These are phyloP conservation scores for Paecilomyces formosus DNA, from an alignment of 2,329 filamentous ascomycete species.

Conservation along the genomic window DNA sequence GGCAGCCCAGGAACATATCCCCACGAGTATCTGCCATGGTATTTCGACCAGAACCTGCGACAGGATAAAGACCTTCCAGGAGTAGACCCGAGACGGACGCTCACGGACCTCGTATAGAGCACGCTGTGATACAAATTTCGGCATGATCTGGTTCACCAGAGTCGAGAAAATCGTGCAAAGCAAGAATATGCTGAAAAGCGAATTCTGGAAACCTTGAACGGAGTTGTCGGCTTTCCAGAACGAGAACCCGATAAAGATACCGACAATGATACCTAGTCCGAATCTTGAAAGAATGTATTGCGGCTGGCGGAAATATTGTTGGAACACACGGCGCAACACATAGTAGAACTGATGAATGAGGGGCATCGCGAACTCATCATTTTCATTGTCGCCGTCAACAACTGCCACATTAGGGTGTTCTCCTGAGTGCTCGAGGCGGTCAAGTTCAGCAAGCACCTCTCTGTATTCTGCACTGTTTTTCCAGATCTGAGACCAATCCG, in stretches of 20 bases:
- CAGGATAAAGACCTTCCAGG: constrained; percentile 65
- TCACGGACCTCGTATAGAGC: constrained; percentile 55
- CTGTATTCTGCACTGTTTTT: constrained; percentile 50
- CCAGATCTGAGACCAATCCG: constrained; percentile 59
- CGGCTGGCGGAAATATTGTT: constrained; percentile 88
- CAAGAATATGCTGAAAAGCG: constrained; percentile 88
- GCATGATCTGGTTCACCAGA: constrained; percentile 48
- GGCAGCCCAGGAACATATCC: constrained; percentile 54
- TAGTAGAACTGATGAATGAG: constrained; percentile 60
- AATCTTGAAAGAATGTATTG: constrained; percentile 82
- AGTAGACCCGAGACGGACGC: constrained; percentile 62
- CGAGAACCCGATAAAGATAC: constrained; percentile 76
- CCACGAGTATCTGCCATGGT: constrained; percentile 57
- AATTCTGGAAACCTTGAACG: constrained; percentile 76
- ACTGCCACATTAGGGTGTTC: constrained; percentile 35
- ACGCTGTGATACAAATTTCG: constrained; percentile 52
- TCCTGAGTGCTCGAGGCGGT: constrained; percentile 34
- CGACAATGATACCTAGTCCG: constrained; percentile 56
- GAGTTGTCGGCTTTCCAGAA: constrained; percentile 70
- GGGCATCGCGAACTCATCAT: constrained; percentile 79
- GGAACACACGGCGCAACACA: constrained; percentile 68
- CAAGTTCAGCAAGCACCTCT: constrained; percentile 46
- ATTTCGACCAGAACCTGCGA: constrained; percentile 67
- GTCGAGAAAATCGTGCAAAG: constrained; percentile 70
- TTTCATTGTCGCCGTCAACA: constrained; percentile 53